Conservation (phyloP, 1,139 yeast genomes). For the Citeromyces hawaiiensis region DNA sequence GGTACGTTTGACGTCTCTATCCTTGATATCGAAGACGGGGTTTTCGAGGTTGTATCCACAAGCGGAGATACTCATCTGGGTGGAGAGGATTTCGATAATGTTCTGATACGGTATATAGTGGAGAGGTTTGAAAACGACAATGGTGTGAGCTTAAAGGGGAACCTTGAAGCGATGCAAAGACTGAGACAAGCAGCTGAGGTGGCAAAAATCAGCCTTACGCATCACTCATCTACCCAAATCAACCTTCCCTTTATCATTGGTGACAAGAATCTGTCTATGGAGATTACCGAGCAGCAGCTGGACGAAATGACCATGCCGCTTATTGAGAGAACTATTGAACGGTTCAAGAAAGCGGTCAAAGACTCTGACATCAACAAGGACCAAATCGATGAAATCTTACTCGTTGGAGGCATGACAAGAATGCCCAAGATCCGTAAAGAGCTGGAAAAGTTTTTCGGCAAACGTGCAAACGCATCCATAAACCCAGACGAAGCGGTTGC, state of each 20-base stretch:
- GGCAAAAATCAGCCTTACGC: slow-evolving; percentile 60
- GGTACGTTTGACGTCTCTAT: slow-evolving; percentile 78
- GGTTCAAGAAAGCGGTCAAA: slow-evolving; percentile 52
- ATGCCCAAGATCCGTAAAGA: slow-evolving; percentile 61
- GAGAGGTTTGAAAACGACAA: slow-evolving; percentile 28
- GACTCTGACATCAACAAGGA: slow-evolving; percentile 53
- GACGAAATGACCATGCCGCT: slow-evolving; percentile 50
- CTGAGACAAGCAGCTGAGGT: slow-evolving; percentile 61
- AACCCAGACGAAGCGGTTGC: slow-evolving; percentile 85
- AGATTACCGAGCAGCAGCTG: slow-evolving; percentile 46
- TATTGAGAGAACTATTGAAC: slow-evolving; percentile 48
- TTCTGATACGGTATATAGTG: slow-evolving; percentile 40
- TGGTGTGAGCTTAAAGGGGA: slow-evolving; percentile 30
- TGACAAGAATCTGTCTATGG: slow-evolving; percentile 29
- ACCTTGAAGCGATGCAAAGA: slow-evolving; percentile 46
- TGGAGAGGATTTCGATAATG: slow-evolving; percentile 69
- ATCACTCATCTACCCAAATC: slow-evolving; percentile 38
- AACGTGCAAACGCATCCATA: slow-evolving; percentile 48
- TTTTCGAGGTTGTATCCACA: slow-evolving; percentile 72
- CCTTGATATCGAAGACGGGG: slow-evolving; percentile 69
- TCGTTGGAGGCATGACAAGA: slow-evolving; percentile 81
- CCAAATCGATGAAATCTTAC: slow-evolving; percentile 57
- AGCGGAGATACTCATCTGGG: slow-evolving; percentile 79
- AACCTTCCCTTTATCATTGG: slow-evolving; percentile 47
- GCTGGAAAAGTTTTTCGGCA: slow-evolving; percentile 44